phyloP scores from a whole-genome alignment of 208 protist genomes.

The Balamuthia mandrillaris region DNA sequence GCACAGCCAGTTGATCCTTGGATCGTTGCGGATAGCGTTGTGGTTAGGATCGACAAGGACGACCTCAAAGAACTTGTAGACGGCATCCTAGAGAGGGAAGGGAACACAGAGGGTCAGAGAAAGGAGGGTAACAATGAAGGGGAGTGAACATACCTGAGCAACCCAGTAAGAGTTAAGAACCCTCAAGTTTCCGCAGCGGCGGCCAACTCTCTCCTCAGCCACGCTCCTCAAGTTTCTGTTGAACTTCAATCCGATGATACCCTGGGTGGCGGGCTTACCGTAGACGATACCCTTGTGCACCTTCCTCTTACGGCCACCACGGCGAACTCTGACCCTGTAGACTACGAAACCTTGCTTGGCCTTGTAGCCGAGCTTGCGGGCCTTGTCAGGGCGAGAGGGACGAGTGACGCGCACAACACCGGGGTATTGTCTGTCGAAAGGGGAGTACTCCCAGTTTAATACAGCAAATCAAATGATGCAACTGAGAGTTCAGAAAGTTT shows the following conservation, averaged over 20 bases:
- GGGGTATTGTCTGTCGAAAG: conserved; percentile 67
- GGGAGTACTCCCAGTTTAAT: background rate
- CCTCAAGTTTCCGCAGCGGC: conserved; percentile 90
- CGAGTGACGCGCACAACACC: conserved; percentile 83
- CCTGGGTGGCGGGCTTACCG: conserved; percentile 97
- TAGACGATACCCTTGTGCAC: conserved; percentile 94
- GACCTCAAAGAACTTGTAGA: conserved; percentile 97
- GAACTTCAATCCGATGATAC: conserved; percentile 96
- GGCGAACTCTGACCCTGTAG: conserved; percentile 97
- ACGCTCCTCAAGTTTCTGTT: conserved; percentile 89
- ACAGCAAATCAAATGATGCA: background rate
- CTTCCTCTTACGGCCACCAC: conserved; percentile 96
- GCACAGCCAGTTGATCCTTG: conserved; percentile 99
- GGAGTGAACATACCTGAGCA: conserved; percentile 73
- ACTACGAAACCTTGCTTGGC: conserved; percentile 98
- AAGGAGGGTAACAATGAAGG: background rate
- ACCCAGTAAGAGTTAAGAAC: conserved; percentile 99
- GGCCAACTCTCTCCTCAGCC: conserved; percentile 96
- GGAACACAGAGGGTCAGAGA: background rate
- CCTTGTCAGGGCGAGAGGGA: conserved; percentile 98
- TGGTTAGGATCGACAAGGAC: conserved; percentile 98
- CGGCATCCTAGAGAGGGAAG: conserved; percentile 78
- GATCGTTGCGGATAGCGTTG: conserved; percentile 94
- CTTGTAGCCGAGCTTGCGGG: conserved; percentile 98
- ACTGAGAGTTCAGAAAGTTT: background rate